These are phyloP conservation scores for Mycena belliarum DNA, from an alignment of 768 basidiomycete species.

Conservation along the genomic window DNA sequence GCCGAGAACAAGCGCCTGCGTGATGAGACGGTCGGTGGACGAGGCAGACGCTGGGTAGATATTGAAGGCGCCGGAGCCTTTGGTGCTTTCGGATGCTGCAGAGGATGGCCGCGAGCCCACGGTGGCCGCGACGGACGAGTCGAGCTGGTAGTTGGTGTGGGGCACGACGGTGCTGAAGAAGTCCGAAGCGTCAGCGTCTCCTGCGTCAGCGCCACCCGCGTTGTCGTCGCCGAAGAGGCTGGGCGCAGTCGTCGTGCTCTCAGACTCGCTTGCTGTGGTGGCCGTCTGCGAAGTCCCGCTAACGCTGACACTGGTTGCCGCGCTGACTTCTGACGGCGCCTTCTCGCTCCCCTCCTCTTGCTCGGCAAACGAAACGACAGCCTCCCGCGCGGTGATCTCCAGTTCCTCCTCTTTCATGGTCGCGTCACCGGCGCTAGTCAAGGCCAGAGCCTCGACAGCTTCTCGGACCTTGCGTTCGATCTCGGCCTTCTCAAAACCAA, in stretches of 20 bases:
- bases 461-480: slow-evolving; percentile 77
- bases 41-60: slow-evolving; percentile 89
- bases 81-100: slow-evolving; percentile 69
- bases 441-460: slow-evolving; percentile 75
- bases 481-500: slow-evolving; percentile 92
- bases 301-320: slow-evolving; percentile 24
- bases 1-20: slow-evolving; percentile 92
- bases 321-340: slow-evolving; percentile 76
- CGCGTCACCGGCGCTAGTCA: slow-evolving; percentile 35
- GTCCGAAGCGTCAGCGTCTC: slow-evolving; percentile 49
- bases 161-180: slow-evolving; percentile 91
- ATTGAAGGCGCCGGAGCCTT: slow-evolving; percentile 75
- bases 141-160: slow-evolving; percentile 75
- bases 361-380: slow-evolving; percentile 84
- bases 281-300: slow-evolving; percentile 65
- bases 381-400: slow-evolving; percentile 53
- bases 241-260: slow-evolving; percentile 78
- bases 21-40: slow-evolving; percentile 84
- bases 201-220: slow-evolving; percentile 49
- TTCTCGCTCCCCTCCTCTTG: slow-evolving; percentile 61
- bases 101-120: slow-evolving; percentile 90
- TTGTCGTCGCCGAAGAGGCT: slow-evolving; percentile 85
- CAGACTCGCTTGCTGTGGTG: slow-evolving; percentile 60
- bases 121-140: slow-evolving; percentile 94
- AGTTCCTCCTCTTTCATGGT: slow-evolving; percentile 41